Conservation (phyloP, 1,284 basidiomycete genomes). For the Puccinia horiana region DNA sequence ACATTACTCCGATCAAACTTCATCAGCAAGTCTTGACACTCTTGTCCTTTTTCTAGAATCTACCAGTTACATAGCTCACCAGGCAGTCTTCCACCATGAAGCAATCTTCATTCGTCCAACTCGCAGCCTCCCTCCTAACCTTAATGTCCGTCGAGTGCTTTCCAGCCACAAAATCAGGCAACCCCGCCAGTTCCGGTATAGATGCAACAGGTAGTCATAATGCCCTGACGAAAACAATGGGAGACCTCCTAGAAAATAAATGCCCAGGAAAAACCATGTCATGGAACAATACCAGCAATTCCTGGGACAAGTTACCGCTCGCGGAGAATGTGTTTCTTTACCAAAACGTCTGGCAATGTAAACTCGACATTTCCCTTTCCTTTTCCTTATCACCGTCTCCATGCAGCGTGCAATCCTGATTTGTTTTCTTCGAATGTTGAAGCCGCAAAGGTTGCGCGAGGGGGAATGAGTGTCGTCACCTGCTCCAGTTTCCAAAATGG, state of each 20-base stretch:
- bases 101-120: not conserved
- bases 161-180: not conserved
- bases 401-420: not conserved
- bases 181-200: not conserved
- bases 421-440: not conserved
- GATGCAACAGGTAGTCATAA: not conserved
- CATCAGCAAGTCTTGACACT: not conserved
- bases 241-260: not conserved
- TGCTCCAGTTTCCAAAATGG: not conserved
- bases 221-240: not conserved
- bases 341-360: conserved; percentile 16
- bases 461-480: not conserved
- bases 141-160: not conserved
- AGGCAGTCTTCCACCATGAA: not conserved
- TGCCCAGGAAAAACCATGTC: not conserved
- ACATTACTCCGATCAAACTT: not conserved
- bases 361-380: not conserved
- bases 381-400: not conserved
- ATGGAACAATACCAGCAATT: not conserved
- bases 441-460: not conserved
- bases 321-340: not conserved
- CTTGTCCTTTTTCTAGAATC: not conserved
- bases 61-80: not conserved
- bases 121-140: not conserved
- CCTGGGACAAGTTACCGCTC: not conserved